These are phyloP conservation scores for Neonectria neomacrospora DNA, from an alignment of 2,329 filamentous ascomycete species.

Conservation along the genomic window DNA sequence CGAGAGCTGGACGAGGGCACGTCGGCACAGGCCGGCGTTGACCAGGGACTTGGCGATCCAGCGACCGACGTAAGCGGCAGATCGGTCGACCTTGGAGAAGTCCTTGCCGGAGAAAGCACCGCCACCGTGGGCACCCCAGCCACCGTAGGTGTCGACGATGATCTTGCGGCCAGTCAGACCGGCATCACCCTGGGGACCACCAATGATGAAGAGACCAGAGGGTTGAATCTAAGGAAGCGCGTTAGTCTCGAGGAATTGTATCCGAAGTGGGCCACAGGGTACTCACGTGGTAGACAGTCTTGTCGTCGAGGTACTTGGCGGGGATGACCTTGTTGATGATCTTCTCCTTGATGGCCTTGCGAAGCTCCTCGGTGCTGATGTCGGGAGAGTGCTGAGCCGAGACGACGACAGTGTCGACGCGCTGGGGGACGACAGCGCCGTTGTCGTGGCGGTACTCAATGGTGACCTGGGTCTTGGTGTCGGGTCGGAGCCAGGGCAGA, in stretches of 20 bases:
- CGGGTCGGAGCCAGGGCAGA: slow-evolving; percentile 93
- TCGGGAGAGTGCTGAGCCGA: slow-evolving; percentile 92
- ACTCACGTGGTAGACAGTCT: slow-evolving; percentile 93
- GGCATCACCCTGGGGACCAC: slow-evolving; percentile 98
- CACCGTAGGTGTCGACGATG: slow-evolving; percentile 99
- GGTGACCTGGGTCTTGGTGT: slow-evolving; percentile 99
- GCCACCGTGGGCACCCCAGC: slow-evolving; percentile 99
- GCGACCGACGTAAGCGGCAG: slow-evolving; percentile 94
- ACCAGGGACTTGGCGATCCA: slow-evolving; percentile 99
- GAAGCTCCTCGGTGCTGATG: slow-evolving; percentile 90
- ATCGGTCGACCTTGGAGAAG: slow-evolving; percentile 99
- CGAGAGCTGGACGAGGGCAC: slow-evolving; percentile 95
- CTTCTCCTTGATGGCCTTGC: slow-evolving; percentile 96
- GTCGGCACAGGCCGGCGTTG: slow-evolving; percentile 86
- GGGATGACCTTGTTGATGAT: slow-evolving; percentile 97
- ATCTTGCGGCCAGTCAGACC: slow-evolving; percentile 99
- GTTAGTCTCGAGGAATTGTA: slow-evolving; percentile 23
- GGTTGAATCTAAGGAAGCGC: slow-evolving; percentile 78
- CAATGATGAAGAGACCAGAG: slow-evolving; percentile 98
- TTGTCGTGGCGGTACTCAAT: slow-evolving; percentile 98
- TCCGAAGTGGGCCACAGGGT: neutral
- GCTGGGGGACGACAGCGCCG: slow-evolving; percentile 89
- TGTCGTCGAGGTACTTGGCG: slow-evolving; percentile 88
- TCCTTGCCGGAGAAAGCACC: slow-evolving; percentile 99
- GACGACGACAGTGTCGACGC: slow-evolving; percentile 96